Conservation (phyloP, 768 basidiomycete species). For the Sarcodon aspratus region DNA sequence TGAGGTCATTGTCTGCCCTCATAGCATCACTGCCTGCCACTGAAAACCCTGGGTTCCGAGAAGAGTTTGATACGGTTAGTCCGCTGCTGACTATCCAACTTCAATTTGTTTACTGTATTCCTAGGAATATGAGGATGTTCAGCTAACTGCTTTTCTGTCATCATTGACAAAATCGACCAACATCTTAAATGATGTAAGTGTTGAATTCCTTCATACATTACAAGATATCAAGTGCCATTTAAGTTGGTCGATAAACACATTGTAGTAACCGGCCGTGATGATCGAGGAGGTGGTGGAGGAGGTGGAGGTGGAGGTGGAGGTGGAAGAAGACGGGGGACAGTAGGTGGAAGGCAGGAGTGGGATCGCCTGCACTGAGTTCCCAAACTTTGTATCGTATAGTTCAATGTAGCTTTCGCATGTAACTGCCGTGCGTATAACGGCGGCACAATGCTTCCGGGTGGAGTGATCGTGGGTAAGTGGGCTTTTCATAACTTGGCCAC, state of each 20-base stretch:
- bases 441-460: conserved; percentile 1
- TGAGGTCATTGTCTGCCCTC: conserved; percentile 79
- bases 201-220: conserved; percentile 3
- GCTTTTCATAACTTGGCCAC: not conserved
- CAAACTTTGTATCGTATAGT: too few species aligned
- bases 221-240: conserved; percentile 7
- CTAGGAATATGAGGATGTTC: conserved; percentile 94
- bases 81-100: not conserved
- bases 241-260: conserved; percentile 75
- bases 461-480: conserved; percentile 1
- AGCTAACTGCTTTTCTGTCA: conserved; percentile 82
- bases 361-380: conserved; percentile 7
- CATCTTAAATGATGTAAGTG: conserved; percentile 76
- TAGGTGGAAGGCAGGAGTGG: conserved; percentile 10
- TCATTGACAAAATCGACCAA: conserved; percentile 83
- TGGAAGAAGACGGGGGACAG: conserved; percentile 6
- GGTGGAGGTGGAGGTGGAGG: conserved; percentile 4
- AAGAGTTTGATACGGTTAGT: conserved; percentile 78
- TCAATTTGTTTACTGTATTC: not conserved
- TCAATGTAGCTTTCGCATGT: too few species aligned
- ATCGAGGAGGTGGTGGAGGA: not conserved
- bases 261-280: conserved; percentile 33
- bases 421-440: not conserved
- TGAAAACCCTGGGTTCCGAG: conserved; percentile 69
- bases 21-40: conserved; percentile 84